Percentiles rank a stretch among this genome's conserved stretches.
These are phyloP conservation scores for Diaporthe eres DNA, from an alignment of 2,329 filamentous ascomycete genomes.

Conservation along the genomic window DNA sequence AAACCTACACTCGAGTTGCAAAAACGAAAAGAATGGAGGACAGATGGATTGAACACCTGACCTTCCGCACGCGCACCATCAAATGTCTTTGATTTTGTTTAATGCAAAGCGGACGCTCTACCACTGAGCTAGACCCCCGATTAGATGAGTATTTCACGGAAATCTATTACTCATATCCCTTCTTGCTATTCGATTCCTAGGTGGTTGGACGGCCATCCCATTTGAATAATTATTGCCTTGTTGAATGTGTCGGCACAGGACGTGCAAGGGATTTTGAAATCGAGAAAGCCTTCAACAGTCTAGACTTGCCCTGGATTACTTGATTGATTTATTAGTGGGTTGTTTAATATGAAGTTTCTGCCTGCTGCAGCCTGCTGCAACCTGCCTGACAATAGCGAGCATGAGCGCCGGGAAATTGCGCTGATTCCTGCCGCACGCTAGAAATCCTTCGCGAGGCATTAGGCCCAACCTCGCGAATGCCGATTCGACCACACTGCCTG, in stretches of 20 bases:
- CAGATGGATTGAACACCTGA: conserved; percentile 22
- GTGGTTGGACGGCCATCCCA: neutral
- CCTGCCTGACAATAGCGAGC: neutral
- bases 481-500: neutral
- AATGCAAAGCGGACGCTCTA: conserved; percentile 35
- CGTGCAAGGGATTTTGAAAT: neutral
- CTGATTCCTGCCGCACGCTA: conserved; percentile 1
- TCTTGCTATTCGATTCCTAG: no score
- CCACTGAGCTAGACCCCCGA: conserved; percentile 31
- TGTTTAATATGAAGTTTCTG: neutral
- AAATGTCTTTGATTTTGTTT: neutral
- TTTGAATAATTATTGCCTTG: neutral
- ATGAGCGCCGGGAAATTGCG: neutral
- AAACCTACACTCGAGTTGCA: neutral
- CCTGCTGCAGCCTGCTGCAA: neutral
- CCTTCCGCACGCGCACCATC: neutral
- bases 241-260: no score
- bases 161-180: no score
- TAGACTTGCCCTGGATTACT: no score
- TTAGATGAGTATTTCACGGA: no score
- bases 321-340: neutral
- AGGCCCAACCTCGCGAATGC: neutral
- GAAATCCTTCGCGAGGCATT: conserved; percentile 15
- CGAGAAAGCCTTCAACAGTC: no score
- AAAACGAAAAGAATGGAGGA: conserved; percentile 29